Percentiles rank a stretch among this genome's conserved stretches.
These are phyloP conservation scores for Halenospora varia DNA, from an alignment of 495 filamentous ascomycete species.

Conservation along the genomic window DNA sequence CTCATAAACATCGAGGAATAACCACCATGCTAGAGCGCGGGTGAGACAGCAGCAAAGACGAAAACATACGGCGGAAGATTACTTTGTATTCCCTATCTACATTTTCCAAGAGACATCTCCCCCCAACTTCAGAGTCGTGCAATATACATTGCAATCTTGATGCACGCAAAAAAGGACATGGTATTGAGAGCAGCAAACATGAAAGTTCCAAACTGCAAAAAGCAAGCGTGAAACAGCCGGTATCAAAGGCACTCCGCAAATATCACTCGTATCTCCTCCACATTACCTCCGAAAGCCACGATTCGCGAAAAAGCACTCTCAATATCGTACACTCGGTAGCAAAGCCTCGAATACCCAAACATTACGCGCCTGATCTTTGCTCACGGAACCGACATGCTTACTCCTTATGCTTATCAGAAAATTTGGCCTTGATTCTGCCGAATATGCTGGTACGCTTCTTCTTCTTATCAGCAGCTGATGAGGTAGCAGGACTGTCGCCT, in stretches of 20 bases:
- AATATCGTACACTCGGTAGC: slow-evolving; percentile 22
- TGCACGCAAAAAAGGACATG: slow-evolving; percentile 14
- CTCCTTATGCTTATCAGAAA: slow-evolving; percentile 29
- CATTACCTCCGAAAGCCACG: slow-evolving; percentile 15
- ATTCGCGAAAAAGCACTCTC: slow-evolving; percentile 2
- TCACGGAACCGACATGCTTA: not conserved
- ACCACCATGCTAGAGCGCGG: too few relatives aligned
- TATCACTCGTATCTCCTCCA: slow-evolving; percentile 4
- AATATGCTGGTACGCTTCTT: slow-evolving; percentile 55
- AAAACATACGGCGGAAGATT: too few relatives aligned
- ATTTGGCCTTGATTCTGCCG: slow-evolving; percentile 54
- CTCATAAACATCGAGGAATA: too few relatives aligned
- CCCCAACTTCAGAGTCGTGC: not conserved
- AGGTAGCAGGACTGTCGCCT: slow-evolving; percentile 10
- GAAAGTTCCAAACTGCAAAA: not conserved
- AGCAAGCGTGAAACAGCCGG: slow-evolving; percentile 3
- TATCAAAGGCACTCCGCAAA: slow-evolving; percentile 9
- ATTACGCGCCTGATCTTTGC: not conserved
- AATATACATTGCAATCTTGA: not conserved
- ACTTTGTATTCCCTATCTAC: too few relatives aligned
- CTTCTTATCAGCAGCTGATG: slow-evolving; percentile 34
- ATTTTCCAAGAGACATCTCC: slow-evolving; percentile 15
- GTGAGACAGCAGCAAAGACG: too few relatives aligned
- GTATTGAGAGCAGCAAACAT: slow-evolving; percentile 7
- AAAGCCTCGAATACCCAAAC: not conserved